Evolutionary conservation across 768 basidiomycete genomes (phyloP), one percentile per base, ranked within the genome.

Genomic region (Psilocybe sp.): DNA sequence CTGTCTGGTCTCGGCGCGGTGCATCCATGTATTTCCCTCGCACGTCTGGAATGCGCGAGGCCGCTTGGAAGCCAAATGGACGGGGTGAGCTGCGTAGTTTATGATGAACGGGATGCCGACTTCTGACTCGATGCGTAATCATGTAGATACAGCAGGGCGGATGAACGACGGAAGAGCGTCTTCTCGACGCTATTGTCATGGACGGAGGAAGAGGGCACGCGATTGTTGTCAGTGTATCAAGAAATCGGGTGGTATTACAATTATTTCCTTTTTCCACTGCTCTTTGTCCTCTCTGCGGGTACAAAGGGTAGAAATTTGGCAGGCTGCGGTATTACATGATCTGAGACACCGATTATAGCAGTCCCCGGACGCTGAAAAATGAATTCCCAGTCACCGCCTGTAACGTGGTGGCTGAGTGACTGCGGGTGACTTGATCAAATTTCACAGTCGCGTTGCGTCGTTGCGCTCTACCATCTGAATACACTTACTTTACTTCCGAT

Each of bases 1-100:
- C 79, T 98, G 2, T 80, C 93, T 4, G 97, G 97, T 11, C 76
- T 97, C 14, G 92, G 96, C 0, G 74, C 82, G 0, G 90, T 96
- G 0, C 97, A 98, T 97, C 55, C 79, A 74, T 37, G 77, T 94
- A 1, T 69, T 65, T 34, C 79, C 78, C 1, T 80, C 83, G 0
- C 54, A 44, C 20, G 35, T 55, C 8, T 57, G 63, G 37, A 54
- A 57, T 16, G 39, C 52, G 4, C 2, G 40, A 57, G 14, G 54
- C 55, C 0, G 44, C 50, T 4, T 67, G 65, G 62, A 48, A 56
- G 42, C 14, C 53, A 7, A 28, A 28, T 28, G 23, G 23, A 11
- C 51, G 58, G n/a, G 51, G 60, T 60, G 37, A 40, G 18, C 37
- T 35, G 13, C n/a, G 7, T 4, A n/a, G 39, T 18, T 14, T 32